These are phyloP conservation scores for Barnettozyma sucrosica DNA, from an alignment of 805 yeast genomes.

Conservation along the genomic window DNA sequence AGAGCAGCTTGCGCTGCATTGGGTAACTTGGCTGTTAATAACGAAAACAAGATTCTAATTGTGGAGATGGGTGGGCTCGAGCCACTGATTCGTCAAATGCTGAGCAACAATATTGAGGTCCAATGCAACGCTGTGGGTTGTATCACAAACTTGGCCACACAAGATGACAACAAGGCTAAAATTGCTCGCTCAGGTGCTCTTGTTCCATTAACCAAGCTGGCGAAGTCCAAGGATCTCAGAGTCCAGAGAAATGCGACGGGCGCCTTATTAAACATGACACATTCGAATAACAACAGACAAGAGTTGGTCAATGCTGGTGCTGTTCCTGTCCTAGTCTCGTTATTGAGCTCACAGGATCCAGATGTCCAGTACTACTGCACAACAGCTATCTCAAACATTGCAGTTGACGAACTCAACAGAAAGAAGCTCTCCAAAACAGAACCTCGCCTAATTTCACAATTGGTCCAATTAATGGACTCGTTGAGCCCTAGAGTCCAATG, in stretches of 20 bases:
- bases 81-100: slow-evolving; percentile 95
- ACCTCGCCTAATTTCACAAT: slow-evolving; percentile 82
- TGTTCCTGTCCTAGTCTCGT: slow-evolving; percentile 88
- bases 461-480: slow-evolving; percentile 88
- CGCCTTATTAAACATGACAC: slow-evolving; percentile 96
- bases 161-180: slow-evolving; percentile 92
- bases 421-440: slow-evolving; percentile 85
- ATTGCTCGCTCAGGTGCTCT: slow-evolving; percentile 96
- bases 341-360: slow-evolving; percentile 80
- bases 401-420: slow-evolving; percentile 91
- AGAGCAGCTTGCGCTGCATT: slow-evolving; percentile 98
- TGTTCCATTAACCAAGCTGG: slow-evolving; percentile 88
- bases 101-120: slow-evolving; percentile 93
- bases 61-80: slow-evolving; percentile 98
- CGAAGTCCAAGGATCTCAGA: slow-evolving; percentile 88
- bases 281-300: slow-evolving; percentile 91
- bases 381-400: slow-evolving; percentile 93
- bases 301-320: slow-evolving; percentile 98
- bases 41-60: slow-evolving; percentile 85
- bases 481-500: slow-evolving; percentile 94
- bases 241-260: slow-evolving; percentile 99
- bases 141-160: slow-evolving; percentile 95
- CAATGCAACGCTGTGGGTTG: slow-evolving; percentile 99
- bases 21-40: slow-evolving; percentile 96
- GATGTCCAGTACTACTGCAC: slow-evolving; percentile 99